Conservation (phyloP, 2,329 filamentous ascomycete genomes). For the Ceratocystis ficicola region DNA sequence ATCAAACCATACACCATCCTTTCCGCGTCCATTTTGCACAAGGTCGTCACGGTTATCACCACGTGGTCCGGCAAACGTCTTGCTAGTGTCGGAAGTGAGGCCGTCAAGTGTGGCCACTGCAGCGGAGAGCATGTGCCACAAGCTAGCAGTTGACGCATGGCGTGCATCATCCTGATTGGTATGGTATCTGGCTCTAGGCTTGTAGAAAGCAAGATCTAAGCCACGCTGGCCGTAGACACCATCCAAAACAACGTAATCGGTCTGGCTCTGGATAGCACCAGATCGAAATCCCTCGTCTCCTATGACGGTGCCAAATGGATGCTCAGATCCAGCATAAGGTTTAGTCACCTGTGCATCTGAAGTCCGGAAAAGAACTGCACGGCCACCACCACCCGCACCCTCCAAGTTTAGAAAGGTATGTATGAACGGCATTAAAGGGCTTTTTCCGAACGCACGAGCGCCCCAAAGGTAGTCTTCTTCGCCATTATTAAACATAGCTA, state of each 20-base stretch:
- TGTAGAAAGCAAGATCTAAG: conserved; percentile 83
- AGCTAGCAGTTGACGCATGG: conserved; percentile 55
- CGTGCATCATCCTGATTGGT: conserved; percentile 76
- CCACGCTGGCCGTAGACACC: conserved; percentile 69
- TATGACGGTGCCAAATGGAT: conserved; percentile 76
- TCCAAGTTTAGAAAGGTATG: conserved; percentile 91
- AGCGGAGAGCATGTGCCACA: conserved; percentile 94
- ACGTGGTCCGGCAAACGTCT: conserved; percentile 50
- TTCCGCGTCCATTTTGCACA: conserved; percentile 53
- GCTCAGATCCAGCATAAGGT: conserved; percentile 56
- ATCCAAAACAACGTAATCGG: conserved; percentile 78
- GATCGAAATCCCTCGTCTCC: conserved; percentile 72
- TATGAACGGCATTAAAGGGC: conserved; percentile 65
- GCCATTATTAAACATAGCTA: conserved; percentile 84
- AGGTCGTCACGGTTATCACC: conserved; percentile 45
- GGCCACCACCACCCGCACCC: conserved; percentile 81
- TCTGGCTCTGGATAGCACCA: conserved; percentile 69
- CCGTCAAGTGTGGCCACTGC: conserved; percentile 61
- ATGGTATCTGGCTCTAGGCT: conserved; percentile 76
- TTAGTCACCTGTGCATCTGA: conserved; percentile 77
- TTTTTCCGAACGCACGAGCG: conserved; percentile 70
- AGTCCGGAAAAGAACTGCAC: conserved; percentile 74
- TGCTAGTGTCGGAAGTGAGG: conserved; percentile 56
- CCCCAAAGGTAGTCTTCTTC: conserved; percentile 91
- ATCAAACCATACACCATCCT: conserved; percentile 82